phyloP scores from a whole-genome alignment of 2,329 filamentous ascomycete genomes.

The Neophaeococcomyces aloes region DNA sequence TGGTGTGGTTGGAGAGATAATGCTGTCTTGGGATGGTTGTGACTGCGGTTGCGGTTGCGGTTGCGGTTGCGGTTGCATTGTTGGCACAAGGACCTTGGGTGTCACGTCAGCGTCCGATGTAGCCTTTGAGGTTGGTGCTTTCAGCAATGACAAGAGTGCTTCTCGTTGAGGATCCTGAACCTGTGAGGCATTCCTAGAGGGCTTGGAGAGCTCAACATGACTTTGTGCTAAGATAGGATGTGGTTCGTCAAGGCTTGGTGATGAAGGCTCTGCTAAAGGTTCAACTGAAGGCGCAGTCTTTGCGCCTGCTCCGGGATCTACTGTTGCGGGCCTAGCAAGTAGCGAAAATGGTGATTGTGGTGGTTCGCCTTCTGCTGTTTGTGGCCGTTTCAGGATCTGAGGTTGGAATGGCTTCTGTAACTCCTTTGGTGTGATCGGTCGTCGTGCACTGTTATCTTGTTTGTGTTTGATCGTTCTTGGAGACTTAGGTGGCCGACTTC shows the following conservation, averaged over 20 bases:
- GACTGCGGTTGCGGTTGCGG: background rate
- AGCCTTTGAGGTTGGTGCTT: background rate
- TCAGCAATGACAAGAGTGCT: constrained; percentile 3
- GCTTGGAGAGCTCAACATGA: background rate
- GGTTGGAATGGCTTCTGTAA: constrained; percentile 40
- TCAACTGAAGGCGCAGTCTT: constrained; percentile 9
- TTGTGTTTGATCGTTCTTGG: constrained; percentile 22
- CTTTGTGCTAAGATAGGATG: background rate
- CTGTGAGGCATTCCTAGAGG: background rate
- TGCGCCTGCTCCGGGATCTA: background rate
- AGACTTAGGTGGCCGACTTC: constrained; percentile 16
- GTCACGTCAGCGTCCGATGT: background rate
- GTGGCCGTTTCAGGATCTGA: constrained; percentile 43
- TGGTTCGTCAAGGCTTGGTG: background rate
- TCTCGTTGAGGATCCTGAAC: constrained; percentile 4
- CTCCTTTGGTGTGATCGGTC: constrained; percentile 5
- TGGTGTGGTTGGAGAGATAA: constrained; percentile 16
- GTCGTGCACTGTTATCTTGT: background rate
- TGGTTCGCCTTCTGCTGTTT: constrained; percentile 24
- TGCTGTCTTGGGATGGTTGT: constrained; percentile 6
- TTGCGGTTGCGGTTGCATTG: background rate
- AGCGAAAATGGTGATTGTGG: background rate
- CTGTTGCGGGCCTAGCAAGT: background rate
- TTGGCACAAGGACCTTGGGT: constrained; percentile 1
- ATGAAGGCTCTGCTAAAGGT: background rate